These are phyloP conservation scores for Nakazawaea holstii DNA, from an alignment of 805 yeast genomes.

Conservation along the genomic window DNA sequence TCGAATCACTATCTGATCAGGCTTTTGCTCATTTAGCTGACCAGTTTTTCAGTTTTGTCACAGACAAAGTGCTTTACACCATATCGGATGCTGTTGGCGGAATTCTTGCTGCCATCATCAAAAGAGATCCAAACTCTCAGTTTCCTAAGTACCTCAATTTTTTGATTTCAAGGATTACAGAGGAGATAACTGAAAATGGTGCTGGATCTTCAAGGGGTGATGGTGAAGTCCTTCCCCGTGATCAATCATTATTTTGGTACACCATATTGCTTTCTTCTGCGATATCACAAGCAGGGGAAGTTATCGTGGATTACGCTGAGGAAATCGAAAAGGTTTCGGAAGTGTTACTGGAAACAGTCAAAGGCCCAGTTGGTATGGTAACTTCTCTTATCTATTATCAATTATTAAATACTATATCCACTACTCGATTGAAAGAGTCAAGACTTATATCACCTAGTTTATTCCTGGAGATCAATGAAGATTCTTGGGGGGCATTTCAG, in stretches of 20 bases:
- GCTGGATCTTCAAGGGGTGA: constrained; percentile 74
- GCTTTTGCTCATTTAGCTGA: constrained; percentile 41
- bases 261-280: constrained; percentile 65
- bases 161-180: constrained; percentile 48
- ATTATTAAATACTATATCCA: constrained; percentile 56
- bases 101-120: constrained; percentile 66
- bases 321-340: constrained; percentile 43
- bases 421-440: constrained; percentile 52
- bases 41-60: constrained; percentile 50
- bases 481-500: constrained; percentile 75
- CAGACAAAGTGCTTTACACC: constrained; percentile 52
- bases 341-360: constrained; percentile 41
- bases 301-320: constrained; percentile 35
- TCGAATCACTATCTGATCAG: constrained; percentile 58
- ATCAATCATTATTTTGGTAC: constrained; percentile 69
- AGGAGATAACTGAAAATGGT: constrained; percentile 67
- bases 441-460: constrained; percentile 43
- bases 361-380: constrained; percentile 60
- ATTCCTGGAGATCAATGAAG: constrained; percentile 34
- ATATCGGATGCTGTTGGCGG: constrained; percentile 66
- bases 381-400: constrained; percentile 59
- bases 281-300: constrained; percentile 59
- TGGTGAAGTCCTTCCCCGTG: constrained; percentile 67
- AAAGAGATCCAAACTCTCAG: constrained; percentile 49
- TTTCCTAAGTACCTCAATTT: constrained; percentile 38